Evolutionary conservation across 768 basidiomycete species (phyloP).

Genomic region (Stropharia rugosoannulata): DNA sequence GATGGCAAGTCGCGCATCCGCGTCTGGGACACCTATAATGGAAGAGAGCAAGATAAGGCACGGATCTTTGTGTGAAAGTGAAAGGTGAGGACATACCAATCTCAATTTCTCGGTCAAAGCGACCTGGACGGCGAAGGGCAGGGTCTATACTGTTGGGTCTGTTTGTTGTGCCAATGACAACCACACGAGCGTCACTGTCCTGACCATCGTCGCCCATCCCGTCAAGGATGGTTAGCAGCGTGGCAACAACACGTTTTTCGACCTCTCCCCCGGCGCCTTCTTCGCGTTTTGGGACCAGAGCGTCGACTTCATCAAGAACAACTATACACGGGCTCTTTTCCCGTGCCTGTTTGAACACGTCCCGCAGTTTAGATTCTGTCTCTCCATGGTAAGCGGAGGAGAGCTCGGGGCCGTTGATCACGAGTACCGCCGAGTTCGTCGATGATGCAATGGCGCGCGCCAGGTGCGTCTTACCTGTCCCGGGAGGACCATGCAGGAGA

Average conservation of each 20-base stretch:
- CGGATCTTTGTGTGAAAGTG: background rate
- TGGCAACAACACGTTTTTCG: slow-evolving; percentile 94
- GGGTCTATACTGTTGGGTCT: slow-evolving; percentile 95
- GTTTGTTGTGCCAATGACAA: slow-evolving; percentile 96
- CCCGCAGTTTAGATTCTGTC: slow-evolving; percentile 87
- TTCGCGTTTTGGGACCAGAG: slow-evolving; percentile 87
- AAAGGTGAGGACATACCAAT: slow-evolving; percentile 56
- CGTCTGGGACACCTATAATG: slow-evolving; percentile 81
- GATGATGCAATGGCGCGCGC: slow-evolving; percentile 93
- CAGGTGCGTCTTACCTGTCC: slow-evolving; percentile 96
- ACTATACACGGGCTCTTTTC: slow-evolving; percentile 87
- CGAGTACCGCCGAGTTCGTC: slow-evolving; percentile 82
- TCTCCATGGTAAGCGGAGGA: slow-evolving; percentile 97
- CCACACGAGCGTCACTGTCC: slow-evolving; percentile 59
- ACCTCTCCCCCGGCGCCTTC: slow-evolving; percentile 93
- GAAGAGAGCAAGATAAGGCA: slow-evolving; percentile 1
- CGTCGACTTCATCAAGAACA: slow-evolving; percentile 95
- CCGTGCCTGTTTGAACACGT: slow-evolving; percentile 85
- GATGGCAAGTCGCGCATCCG: slow-evolving; percentile 80
- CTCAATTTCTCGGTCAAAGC: slow-evolving; percentile 95
- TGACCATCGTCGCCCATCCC: slow-evolving; percentile 66
- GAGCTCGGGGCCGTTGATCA: slow-evolving; percentile 94
- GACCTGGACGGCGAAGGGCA: slow-evolving; percentile 82
- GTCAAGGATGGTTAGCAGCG: slow-evolving; percentile 91
- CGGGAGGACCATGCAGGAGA: slow-evolving; percentile 92